Conservation (phyloP, 106 monocot genomes). For the Agapanthus africanus region DNA sequence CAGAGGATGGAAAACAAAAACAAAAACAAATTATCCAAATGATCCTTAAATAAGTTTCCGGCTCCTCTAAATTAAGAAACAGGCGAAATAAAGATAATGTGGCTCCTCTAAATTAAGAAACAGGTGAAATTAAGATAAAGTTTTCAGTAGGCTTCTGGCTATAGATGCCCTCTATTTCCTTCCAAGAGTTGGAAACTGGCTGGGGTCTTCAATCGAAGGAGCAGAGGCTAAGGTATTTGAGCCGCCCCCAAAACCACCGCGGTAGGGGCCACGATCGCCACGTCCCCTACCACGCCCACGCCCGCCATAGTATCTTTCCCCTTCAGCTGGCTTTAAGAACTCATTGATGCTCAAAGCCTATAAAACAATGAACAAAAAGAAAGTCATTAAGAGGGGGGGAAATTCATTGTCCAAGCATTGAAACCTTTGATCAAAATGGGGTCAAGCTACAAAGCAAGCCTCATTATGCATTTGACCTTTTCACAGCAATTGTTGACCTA, state of each 20-base stretch:
- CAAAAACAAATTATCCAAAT: not conserved
- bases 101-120: too few relatives aligned
- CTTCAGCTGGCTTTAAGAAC: conserved; percentile 75
- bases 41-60: not conserved
- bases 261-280: conserved; percentile 18
- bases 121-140: too few relatives aligned
- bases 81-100: not conserved
- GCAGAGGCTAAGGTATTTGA: not conserved
- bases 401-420: not conserved
- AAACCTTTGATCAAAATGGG: too few relatives aligned
- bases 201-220: conserved; percentile 48
- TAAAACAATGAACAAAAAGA: not conserved
- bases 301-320: conserved; percentile 30
- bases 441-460: too few relatives aligned
- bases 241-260: conserved; percentile 15
- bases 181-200: conserved; percentile 71
- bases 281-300: conserved; percentile 38
- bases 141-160: not conserved
- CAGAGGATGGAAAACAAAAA: not conserved
- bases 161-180: conserved; percentile 27
- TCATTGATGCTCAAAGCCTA: conserved; percentile 50
- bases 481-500: not conserved
- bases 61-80: not conserved
- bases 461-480: too few relatives aligned
- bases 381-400: not conserved